A percentile compares a stretch with the other conserved stretches of the same genome.
Evolutionary conservation across 768 basidiomycete species (phyloP).

Genomic region (Rhodotorula sphaerocarpa): DNA sequence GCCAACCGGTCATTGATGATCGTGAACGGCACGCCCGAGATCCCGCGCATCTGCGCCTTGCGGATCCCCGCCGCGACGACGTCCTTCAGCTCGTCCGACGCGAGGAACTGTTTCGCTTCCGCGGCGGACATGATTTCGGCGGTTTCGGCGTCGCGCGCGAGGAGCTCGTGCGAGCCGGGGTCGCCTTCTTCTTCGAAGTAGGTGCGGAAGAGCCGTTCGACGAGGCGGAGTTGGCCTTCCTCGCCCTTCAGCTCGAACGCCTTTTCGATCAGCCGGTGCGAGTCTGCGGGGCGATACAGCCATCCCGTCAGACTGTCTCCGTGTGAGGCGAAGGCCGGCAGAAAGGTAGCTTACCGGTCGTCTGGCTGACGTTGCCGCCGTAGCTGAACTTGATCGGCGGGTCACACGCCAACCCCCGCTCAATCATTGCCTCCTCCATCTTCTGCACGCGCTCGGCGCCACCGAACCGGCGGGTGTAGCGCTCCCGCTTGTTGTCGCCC

Average conservation of each 20-base stretch:
- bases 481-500: conserved; percentile 31
- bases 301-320: too few relatives aligned
- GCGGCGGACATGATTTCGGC: conserved; percentile 49
- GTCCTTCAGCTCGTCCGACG: conserved; percentile 57
- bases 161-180: conserved; percentile 54
- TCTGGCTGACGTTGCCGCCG: conserved; percentile 50
- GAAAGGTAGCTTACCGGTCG: neutral
- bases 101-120: conserved; percentile 57
- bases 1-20: conserved; percentile 43
- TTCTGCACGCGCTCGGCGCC: conserved; percentile 23
- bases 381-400: conserved; percentile 35
- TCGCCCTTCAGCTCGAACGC: conserved; percentile 60
- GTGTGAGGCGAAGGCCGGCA: too few relatives aligned
- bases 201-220: conserved; percentile 52
- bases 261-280: conserved; percentile 64
- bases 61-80: conserved; percentile 60
- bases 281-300: conserved; percentile 38
- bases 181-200: conserved; percentile 61
- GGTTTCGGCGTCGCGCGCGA: conserved; percentile 55
- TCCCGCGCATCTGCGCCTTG: conserved; percentile 58
- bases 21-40: conserved; percentile 68
- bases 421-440: conserved; percentile 33
- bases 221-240: conserved; percentile 53
- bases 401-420: conserved; percentile 14
- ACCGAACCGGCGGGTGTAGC: conserved; percentile 35